A percentile compares a stretch with the other conserved stretches of the same genome.
Conservation (phyloP, 371 early-diverging fungal species). For the Mortierella sp. region DNA sequence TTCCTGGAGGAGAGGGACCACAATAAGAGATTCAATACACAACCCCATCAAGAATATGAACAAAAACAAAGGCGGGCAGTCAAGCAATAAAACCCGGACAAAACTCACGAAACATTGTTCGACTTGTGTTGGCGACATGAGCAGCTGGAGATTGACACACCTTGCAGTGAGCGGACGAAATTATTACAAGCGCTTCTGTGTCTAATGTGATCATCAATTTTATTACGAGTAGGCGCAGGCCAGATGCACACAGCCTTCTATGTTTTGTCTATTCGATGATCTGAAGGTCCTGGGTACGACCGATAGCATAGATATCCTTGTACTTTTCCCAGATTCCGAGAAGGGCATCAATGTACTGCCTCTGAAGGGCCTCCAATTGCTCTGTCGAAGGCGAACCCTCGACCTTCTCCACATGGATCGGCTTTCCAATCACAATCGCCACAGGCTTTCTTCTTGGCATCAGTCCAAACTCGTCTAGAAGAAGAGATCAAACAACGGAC, state of each 20-base stretch:
- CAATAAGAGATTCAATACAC: slow-evolving; percentile 18
- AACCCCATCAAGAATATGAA: not conserved
- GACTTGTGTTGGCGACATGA: too few relatives aligned
- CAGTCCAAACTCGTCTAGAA: slow-evolving; percentile 52
- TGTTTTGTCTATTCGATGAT: slow-evolving; percentile 61
- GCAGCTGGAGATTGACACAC: not conserved
- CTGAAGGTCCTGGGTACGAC: slow-evolving; percentile 67
- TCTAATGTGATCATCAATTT: not conserved
- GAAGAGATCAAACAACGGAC: not conserved
- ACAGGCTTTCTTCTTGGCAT: slow-evolving; percentile 51
- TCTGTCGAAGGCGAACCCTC: slow-evolving; percentile 71
- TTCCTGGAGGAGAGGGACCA: slow-evolving; percentile 57
- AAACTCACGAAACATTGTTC: too few relatives aligned
- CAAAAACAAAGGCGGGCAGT: not conserved
- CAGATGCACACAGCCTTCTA: not conserved
- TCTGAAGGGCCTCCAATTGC: slow-evolving; percentile 72
- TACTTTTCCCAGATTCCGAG: slow-evolving; percentile 71
- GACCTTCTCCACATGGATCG: slow-evolving; percentile 67
- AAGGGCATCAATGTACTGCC: slow-evolving; percentile 73
- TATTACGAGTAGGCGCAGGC: not conserved
- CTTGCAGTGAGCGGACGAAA: not conserved
- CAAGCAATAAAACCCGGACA: slow-evolving; percentile 3
- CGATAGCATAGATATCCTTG: slow-evolving; percentile 76
- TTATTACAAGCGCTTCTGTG: too few relatives aligned
- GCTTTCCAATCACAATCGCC: slow-evolving; percentile 68